phyloP scores from a whole-genome alignment of 2,329 filamentous ascomycete genomes.

The Trichoderma koningii region DNA sequence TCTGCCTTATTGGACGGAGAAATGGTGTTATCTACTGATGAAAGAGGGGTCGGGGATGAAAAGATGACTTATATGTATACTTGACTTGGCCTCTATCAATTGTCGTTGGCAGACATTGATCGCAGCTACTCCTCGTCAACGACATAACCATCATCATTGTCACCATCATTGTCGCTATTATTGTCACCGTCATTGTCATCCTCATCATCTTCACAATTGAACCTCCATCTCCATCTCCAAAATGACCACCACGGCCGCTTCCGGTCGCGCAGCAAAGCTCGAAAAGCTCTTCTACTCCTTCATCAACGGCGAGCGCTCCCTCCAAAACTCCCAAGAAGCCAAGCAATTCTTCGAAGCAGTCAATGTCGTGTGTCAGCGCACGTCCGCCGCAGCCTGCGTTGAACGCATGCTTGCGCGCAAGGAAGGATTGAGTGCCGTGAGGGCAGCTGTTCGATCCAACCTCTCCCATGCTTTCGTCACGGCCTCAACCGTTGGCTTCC shows the following conservation, averaged over 20 bases:
- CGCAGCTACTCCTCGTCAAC: neutral
- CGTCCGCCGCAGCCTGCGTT: constrained; percentile 20
- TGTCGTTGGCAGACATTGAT: neutral
- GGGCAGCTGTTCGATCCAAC: constrained; percentile 26
- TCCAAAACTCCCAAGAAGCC: constrained; percentile 28
- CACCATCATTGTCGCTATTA: too few species aligned
- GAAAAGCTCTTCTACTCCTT: constrained; percentile 25
- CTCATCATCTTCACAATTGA: neutral
- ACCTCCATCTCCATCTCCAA: neutral
- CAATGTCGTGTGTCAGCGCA: constrained; percentile 23
- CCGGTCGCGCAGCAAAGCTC: constrained; percentile 20
- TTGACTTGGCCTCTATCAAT: neutral
- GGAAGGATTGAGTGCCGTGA: constrained; percentile 21
- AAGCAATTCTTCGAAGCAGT: constrained; percentile 29
- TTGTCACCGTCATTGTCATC: neutral
- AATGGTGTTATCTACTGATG: neutral
- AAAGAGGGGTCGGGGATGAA: neutral
- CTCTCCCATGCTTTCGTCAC: constrained; percentile 17
- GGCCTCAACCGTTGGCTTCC: constrained; percentile 11
- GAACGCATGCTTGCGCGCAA: constrained; percentile 26
- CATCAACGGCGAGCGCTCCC: constrained; percentile 20
- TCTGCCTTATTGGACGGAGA: neutral
- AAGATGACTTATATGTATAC: constrained; percentile 5
- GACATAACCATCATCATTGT: too few species aligned
- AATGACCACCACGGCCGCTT: constrained; percentile 8